These are phyloP conservation scores for Pseudovirgaria hyperparasitica DNA, from an alignment of 2,329 filamentous ascomycete genomes.

Conservation along the genomic window DNA sequence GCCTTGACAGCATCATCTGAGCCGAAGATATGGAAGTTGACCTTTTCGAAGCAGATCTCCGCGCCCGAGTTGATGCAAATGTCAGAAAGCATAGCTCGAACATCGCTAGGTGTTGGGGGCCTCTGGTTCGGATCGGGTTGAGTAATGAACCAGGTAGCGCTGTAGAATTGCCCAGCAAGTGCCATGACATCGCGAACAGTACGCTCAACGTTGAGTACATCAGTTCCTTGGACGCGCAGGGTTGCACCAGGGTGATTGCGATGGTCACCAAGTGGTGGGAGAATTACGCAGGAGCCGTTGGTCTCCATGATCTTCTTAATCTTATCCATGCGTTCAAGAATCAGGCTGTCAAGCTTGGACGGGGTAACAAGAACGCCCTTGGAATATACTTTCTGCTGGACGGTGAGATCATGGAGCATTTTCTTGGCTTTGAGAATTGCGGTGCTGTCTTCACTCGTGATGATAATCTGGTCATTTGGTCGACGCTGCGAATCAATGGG, in stretches of 20 bases:
- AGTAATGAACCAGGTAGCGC: conserved; percentile 89
- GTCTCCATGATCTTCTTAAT: conserved; percentile 95
- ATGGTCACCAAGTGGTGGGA: conserved; percentile 77
- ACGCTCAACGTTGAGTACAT: conserved; percentile 87
- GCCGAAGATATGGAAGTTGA: conserved; percentile 86
- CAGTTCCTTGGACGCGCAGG: conserved; percentile 82
- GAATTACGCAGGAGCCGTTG: conserved; percentile 89
- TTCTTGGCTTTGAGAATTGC: conserved; percentile 81
- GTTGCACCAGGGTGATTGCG: no score
- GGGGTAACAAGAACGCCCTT: conserved; percentile 86
- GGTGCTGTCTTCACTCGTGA: conserved; percentile 78
- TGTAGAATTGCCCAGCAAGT: conserved; percentile 92
- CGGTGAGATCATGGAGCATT: conserved; percentile 76
- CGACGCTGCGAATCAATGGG: conserved; percentile 70
- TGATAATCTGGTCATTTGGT: conserved; percentile 83
- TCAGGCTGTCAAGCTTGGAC: conserved; percentile 87
- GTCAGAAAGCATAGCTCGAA: conserved; percentile 83
- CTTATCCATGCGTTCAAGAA: conserved; percentile 85
- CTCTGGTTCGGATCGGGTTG: conserved; percentile 55
- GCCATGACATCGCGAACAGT: conserved; percentile 95
- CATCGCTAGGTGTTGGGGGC: conserved; percentile 52
- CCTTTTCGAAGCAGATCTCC: conserved; percentile 87
- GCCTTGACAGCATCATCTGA: conserved; percentile 94
- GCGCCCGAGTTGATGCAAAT: conserved; percentile 95
- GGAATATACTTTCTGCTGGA: conserved; percentile 60